These are phyloP conservation scores for Linnemannia elongata DNA, from an alignment of 192 early-diverging fungal genomes.

Conservation along the genomic window DNA sequence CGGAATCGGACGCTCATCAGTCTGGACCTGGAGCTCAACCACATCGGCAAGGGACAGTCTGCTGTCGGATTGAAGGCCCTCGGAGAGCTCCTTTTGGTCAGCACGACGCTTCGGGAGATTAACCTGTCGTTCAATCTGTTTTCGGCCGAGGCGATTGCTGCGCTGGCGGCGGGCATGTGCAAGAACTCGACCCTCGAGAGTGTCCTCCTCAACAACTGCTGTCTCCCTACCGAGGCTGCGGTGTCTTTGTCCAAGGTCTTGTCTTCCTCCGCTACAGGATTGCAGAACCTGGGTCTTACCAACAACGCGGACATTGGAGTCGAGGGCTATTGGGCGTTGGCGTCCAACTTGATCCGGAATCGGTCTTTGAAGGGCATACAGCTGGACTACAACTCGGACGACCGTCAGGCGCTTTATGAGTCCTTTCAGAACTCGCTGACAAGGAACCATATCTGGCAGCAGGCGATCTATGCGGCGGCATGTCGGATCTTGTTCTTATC, in stretches of 20 bases:
- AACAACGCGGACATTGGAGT: slow-evolving; percentile 59
- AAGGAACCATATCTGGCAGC: slow-evolving; percentile 61
- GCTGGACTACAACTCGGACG: slow-evolving; percentile 64
- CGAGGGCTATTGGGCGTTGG: slow-evolving; percentile 58
- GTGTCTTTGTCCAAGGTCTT: slow-evolving; percentile 37
- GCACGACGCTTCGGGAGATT: slow-evolving; percentile 46
- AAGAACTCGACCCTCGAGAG: slow-evolving; percentile 57
- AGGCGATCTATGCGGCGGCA: slow-evolving; percentile 56
- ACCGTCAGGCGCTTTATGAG: slow-evolving; percentile 56
- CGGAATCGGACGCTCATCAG: slow-evolving; percentile 41
- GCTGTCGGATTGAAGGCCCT: slow-evolving; percentile 44
- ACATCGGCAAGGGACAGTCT: slow-evolving; percentile 46
- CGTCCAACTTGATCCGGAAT: slow-evolving; percentile 50
- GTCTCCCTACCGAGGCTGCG: slow-evolving; percentile 49
- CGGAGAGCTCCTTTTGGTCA: slow-evolving; percentile 36
- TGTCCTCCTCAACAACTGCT: slow-evolving; percentile 53
- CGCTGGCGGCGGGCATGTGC: slow-evolving; percentile 43
- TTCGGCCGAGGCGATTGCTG: slow-evolving; percentile 23
- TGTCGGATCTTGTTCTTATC: slow-evolving; percentile 53
- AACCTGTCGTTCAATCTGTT: slow-evolving; percentile 58
- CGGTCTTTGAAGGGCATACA: slow-evolving; percentile 58
- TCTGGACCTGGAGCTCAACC: slow-evolving; percentile 57
- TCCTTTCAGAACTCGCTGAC: slow-evolving; percentile 59
- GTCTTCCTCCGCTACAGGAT: slow-evolving; percentile 32
- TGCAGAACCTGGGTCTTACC: slow-evolving; percentile 57